Evolutionary conservation across 768 basidiomycete genomes (phyloP), one percentile per base, ranked within the genome.

Genomic region (Agrocybe praecox): DNA sequence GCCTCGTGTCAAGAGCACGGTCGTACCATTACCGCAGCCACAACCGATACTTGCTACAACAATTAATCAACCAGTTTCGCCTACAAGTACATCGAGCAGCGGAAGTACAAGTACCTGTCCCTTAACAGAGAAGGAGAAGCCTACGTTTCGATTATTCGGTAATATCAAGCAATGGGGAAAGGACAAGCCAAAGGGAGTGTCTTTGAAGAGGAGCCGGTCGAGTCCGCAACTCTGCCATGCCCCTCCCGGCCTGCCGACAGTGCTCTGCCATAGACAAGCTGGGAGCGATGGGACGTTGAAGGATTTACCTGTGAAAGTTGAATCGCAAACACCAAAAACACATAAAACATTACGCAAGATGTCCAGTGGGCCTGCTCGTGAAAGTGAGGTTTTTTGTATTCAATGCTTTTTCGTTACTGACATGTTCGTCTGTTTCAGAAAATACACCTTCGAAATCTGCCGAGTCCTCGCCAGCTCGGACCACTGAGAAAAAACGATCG

Each of bases 401-500:
- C 45, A 24, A 12, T 6, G 1, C 18, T 12, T 49, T 46, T 29
- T 11, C 11, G 24, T 45, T 12, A 24, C 42, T 43, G 12, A 52
- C 7, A 17, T 52, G 11, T n/a, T n/a, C n/a, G n/a, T 29, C 24
- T 43, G 19, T 45, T 24, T 4, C n/a, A 40, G 36, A 40, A n/a
- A 14, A 14, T 15, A 4, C 29, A 10, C 22, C 21, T 10, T 17
- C 19, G 34, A 44, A 53, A 53, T 26, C 29, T 32, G 14, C 24
- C 19, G 21, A 7, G 23, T 32, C 10, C 18, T 33, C 52, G 40
- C 22, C 55, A 6, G 17, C 45, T 21, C 48, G 65, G 48, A 61
- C 52, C 53, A 44, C 64, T 32, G 67, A 67, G 54, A 78, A 75
- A 60, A 78, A 76, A 59, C 69, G 70, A 43, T 71, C 75, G 2